Evolutionary conservation across 2,329 filamentous ascomycete genomes (phyloP).

Genomic region (Didymella pomorum): DNA sequence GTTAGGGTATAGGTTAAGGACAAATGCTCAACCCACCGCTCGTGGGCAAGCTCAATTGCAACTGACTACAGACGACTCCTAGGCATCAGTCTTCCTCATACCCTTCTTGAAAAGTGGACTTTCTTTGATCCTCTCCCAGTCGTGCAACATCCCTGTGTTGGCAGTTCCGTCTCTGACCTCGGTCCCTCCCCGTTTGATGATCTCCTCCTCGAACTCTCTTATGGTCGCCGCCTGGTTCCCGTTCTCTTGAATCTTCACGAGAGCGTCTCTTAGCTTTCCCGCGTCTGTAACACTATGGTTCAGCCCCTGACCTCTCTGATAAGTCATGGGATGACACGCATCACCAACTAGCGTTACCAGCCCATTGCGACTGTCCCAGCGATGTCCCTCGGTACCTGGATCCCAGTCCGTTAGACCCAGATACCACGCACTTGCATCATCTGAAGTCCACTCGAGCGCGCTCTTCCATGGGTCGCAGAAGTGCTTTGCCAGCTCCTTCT

Average conservation of each 20-base stretch:
- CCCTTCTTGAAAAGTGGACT: slow-evolving; percentile 47
- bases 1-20: background rate
- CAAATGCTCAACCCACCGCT: no score
- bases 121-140: slow-evolving; percentile 48
- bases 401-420: slow-evolving; percentile 50
- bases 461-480: slow-evolving; percentile 58
- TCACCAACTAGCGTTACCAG: slow-evolving; percentile 52
- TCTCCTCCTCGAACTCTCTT: slow-evolving; percentile 55
- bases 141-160: slow-evolving; percentile 48
- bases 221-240: slow-evolving; percentile 43
- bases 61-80: background rate
- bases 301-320: slow-evolving; percentile 59
- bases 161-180: slow-evolving; percentile 44
- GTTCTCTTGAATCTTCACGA: slow-evolving; percentile 37
- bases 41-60: background rate
- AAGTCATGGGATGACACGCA: slow-evolving; percentile 54
- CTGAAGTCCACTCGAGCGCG: slow-evolving; percentile 46
- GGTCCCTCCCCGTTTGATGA: slow-evolving; percentile 49
- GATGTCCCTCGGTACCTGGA: slow-evolving; percentile 37
- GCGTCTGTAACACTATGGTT: slow-evolving; percentile 59
- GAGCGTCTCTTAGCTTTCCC: slow-evolving; percentile 48
- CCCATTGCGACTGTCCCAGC: slow-evolving; percentile 48
- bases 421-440: slow-evolving; percentile 45
- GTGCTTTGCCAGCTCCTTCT: slow-evolving; percentile 50
- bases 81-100: slow-evolving; percentile 33